These are phyloP conservation scores for Lepiota brunneoincarnata DNA, from an alignment of 768 basidiomycete genomes.

Conservation along the genomic window DNA sequence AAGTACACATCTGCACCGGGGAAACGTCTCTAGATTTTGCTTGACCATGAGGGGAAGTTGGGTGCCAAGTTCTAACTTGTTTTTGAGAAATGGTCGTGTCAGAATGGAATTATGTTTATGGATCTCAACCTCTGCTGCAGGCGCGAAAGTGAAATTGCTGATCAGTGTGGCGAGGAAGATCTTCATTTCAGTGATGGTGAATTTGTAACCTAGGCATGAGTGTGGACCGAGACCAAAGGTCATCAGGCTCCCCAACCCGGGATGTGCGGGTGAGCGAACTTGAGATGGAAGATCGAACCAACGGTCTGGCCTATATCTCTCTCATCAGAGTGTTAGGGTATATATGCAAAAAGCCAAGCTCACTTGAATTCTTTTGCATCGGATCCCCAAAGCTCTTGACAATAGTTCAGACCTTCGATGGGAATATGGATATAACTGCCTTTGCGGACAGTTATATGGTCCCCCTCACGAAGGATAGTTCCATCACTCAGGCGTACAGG, in stretches of 20 bases:
- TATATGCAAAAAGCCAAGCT: conserved; percentile 18
- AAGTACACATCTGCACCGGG: background rate
- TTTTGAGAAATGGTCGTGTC: conserved; percentile 45
- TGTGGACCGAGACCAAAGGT: conserved; percentile 52
- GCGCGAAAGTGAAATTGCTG: conserved; percentile 42
- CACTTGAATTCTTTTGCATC: conserved; percentile 56
- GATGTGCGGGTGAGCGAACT: conserved; percentile 34
- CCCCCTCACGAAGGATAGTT: conserved; percentile 23
- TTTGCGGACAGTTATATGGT: conserved; percentile 42
- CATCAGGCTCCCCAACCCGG: conserved; percentile 49
- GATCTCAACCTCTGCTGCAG: conserved; percentile 37
- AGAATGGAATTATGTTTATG: conserved; percentile 47
- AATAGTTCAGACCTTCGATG: conserved; percentile 52
- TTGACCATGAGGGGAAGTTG: conserved; percentile 35
- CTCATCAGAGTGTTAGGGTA: background rate
- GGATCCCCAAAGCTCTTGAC: conserved; percentile 51
- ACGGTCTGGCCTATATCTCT: conserved; percentile 45
- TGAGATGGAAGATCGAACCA: conserved; percentile 41
- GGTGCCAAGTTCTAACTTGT: conserved; percentile 36
- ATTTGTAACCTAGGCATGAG: conserved; percentile 48
- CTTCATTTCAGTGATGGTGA: conserved; percentile 49
- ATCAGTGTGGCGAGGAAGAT: conserved; percentile 45
- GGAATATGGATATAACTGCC: conserved; percentile 58
- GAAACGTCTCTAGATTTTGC: conserved; percentile 2
- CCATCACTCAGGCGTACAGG: conserved; percentile 42